Evolutionary conservation across 306 rosid genomes (phyloP).

Genomic region (Vigna mungo): DNA sequence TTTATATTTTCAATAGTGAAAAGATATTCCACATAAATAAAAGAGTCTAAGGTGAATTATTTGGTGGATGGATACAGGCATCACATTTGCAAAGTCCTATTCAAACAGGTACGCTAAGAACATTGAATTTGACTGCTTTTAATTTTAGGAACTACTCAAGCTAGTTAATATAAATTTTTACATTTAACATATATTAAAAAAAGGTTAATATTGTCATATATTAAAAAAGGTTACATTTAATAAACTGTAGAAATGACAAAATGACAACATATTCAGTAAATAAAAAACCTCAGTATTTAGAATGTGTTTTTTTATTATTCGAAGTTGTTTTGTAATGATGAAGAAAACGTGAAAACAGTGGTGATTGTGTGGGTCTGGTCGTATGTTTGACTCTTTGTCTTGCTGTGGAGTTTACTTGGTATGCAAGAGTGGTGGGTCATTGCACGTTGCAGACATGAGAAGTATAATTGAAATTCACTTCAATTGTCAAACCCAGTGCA

Average conservation of each 20-base stretch:
- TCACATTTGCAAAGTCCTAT: not conserved
- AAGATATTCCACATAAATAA: too few species aligned
- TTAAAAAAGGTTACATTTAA: too few species aligned
- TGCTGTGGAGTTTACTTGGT: too few species aligned
- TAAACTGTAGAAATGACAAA: not conserved
- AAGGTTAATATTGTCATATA: not conserved
- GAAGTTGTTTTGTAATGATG: too few species aligned
- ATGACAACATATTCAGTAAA: not conserved
- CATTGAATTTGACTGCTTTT: not conserved
- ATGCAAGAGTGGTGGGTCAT: too few species aligned
- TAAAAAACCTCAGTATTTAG: not conserved
- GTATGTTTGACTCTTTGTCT: too few species aligned
- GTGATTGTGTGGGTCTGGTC: too few species aligned
- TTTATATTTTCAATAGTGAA: too few species aligned
- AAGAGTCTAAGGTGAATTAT: not conserved
- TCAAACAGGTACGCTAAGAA: not conserved
- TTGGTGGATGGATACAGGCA: slow-evolving; percentile 12
- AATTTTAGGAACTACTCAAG: not conserved
- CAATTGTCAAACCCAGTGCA: too few species aligned
- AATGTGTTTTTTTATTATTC: not conserved
- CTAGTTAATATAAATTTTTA: not conserved
- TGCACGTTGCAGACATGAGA: too few species aligned
- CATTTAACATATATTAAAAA: not conserved
- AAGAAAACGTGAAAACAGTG: too few species aligned
- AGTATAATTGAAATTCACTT: too few species aligned